Evolutionary conservation across 2,329 filamentous ascomycete species (phyloP).

Genomic region (Aspergillus sp.): DNA sequence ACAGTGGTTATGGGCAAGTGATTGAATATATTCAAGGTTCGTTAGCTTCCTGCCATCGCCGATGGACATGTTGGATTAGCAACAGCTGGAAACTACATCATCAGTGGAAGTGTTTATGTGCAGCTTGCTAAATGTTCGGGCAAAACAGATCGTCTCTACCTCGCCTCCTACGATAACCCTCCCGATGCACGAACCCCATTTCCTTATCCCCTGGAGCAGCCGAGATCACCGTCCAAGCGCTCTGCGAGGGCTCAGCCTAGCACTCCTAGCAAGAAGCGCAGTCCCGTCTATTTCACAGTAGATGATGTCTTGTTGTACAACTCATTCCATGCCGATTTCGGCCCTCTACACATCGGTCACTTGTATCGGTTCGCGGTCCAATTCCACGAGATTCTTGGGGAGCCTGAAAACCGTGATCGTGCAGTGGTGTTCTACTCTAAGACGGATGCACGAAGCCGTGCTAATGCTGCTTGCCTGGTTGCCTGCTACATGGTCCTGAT

Average conservation of each 20-base stretch:
- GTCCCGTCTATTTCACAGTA: conserved; percentile 92
- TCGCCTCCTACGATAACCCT: conserved; percentile 83
- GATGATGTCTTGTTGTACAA: conserved; percentile 94
- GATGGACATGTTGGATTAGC: neutral
- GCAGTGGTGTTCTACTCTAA: conserved; percentile 96
- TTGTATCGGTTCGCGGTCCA: conserved; percentile 94
- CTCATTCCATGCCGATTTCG: conserved; percentile 97
- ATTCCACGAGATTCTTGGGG: conserved; percentile 91
- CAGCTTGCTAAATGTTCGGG: conserved; percentile 7
- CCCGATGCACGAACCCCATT: conserved; percentile 83
- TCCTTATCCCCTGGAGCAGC: conserved; percentile 67
- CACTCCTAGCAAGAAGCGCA: conserved; percentile 55
- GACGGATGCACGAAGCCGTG: conserved; percentile 84
- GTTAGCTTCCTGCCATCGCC: conserved; percentile 33
- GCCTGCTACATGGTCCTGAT: conserved; percentile 99
- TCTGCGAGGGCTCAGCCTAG: conserved; percentile 66
- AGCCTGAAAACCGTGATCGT: conserved; percentile 83
- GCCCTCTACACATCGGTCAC: conserved; percentile 94
- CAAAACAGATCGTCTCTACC: conserved; percentile 80
- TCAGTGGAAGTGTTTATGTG: neutral
- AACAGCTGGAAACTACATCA: neutral
- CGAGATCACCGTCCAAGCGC: conserved; percentile 73
- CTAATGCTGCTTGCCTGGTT: conserved; percentile 88
- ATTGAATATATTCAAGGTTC: conserved; percentile 95
- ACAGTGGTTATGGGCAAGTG: conserved; percentile 73